phyloP scores from a whole-genome alignment of 2,329 filamentous ascomycete genomes.

The Ustulina deusta region DNA sequence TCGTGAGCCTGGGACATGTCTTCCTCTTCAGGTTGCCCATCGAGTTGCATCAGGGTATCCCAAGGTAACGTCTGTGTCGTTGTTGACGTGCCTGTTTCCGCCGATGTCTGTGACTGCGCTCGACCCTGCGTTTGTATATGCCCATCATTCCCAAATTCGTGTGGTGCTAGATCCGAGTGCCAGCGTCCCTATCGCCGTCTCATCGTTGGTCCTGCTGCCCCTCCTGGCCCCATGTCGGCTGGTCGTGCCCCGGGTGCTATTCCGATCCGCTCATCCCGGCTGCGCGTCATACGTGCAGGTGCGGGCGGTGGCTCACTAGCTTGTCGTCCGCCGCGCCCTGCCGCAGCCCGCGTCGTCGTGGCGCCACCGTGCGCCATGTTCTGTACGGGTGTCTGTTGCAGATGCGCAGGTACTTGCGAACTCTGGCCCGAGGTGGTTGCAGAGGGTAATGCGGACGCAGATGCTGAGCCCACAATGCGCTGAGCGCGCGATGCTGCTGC shows the following conservation, averaged over 20 bases:
- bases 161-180: constrained; percentile 28
- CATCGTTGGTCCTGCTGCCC: constrained; percentile 31
- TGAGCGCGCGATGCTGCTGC: constrained; percentile 30
- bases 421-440: constrained; percentile 1
- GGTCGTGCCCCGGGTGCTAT: constrained; percentile 31
- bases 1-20: background rate
- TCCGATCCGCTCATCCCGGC: constrained; percentile 50
- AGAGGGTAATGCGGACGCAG: constrained; percentile 29
- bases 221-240: constrained; percentile 24
- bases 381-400: constrained; percentile 41
- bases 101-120: background rate
- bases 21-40: background rate
- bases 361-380: constrained; percentile 15
- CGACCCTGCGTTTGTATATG: background rate
- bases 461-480: constrained; percentile 40
- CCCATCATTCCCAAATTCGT: background rate
- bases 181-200: constrained; percentile 40
- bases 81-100: background rate
- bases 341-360: constrained; percentile 24
- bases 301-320: constrained; percentile 40
- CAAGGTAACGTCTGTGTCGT: background rate
- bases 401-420: constrained; percentile 29
- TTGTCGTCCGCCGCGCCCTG: constrained; percentile 35
- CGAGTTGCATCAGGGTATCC: constrained; percentile 12
- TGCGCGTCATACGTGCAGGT: constrained; percentile 47